A percentile compares a stretch with the other conserved stretches of the same genome.
phyloP scores from a whole-genome alignment of 2,329 filamentous ascomycete genomes.

The Aspergillus spinulosporus region DNA sequence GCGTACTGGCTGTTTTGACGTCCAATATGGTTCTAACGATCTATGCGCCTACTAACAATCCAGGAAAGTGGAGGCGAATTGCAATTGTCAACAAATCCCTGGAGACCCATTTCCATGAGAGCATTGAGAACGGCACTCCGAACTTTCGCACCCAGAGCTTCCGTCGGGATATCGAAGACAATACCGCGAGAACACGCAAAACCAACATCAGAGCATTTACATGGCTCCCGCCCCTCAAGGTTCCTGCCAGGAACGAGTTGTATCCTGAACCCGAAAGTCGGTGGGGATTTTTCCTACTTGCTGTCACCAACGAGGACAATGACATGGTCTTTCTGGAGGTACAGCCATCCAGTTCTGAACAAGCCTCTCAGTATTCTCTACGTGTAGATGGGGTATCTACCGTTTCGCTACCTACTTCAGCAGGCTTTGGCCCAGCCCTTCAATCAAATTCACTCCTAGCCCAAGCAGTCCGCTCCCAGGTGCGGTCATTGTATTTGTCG shows the following conservation, averaged over 20 bases:
- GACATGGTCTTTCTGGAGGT: constrained; percentile 37
- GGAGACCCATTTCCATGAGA: constrained; percentile 38
- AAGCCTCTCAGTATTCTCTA: constrained; percentile 17
- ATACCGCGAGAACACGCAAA: constrained; percentile 29
- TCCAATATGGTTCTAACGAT: constrained; percentile 58
- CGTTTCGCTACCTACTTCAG: constrained; percentile 20
- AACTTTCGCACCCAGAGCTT: constrained; percentile 32
- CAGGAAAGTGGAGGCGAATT: constrained; percentile 53
- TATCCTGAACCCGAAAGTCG: constrained; percentile 25
- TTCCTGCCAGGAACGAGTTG: constrained; percentile 14
- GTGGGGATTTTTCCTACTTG: constrained; percentile 40
- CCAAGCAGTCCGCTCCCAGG: constrained; percentile 26
- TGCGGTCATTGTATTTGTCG: constrained; percentile 29
- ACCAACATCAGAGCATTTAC: constrained; percentile 43
- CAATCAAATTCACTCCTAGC: constrained; percentile 34
- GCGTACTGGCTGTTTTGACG: constrained; percentile 57
- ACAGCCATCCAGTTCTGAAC: constrained; percentile 12
- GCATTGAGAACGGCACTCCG: constrained; percentile 23
- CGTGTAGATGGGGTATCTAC: constrained; percentile 30
- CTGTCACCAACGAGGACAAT: constrained; percentile 42
- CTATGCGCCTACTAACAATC: constrained; percentile 53
- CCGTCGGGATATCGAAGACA: constrained; percentile 22
- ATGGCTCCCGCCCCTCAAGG: constrained; percentile 40
- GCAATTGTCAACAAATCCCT: constrained; percentile 55
- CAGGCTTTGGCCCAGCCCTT: constrained; percentile 18